Percentiles rank a stretch among this genome's conserved stretches.
Conservation (phyloP, 345 rosid genomes). For the Syzygium jambos region DNA sequence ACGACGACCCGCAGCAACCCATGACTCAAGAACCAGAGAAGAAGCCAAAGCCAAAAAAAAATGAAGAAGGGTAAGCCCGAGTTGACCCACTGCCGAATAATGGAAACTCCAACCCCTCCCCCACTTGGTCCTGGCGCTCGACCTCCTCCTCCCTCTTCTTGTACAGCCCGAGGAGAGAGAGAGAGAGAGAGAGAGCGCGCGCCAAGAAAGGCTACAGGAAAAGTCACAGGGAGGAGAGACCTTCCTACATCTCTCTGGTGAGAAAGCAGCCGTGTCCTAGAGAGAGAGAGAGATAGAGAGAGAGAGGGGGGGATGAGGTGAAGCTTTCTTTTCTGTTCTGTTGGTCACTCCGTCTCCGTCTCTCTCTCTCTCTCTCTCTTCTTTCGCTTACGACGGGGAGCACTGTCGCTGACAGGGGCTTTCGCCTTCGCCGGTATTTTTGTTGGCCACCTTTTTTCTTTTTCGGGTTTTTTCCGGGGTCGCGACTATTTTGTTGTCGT, state of each 20-base stretch:
- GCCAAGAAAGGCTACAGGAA: not conserved
- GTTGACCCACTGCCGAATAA: not conserved
- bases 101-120: not conserved
- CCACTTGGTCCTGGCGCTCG: not conserved
- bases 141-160: not conserved
- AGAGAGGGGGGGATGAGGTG: not conserved
- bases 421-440: not conserved
- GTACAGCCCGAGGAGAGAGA: not conserved
- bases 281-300: not conserved
- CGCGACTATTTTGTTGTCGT: not conserved
- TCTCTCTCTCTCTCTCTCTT: not conserved
- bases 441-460: not conserved
- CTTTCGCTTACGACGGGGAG: not conserved
- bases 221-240: not conserved
- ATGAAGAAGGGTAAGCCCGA: not conserved
- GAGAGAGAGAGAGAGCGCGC: not conserved
- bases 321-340: not conserved
- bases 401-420: not conserved
- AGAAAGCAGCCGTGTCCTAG: not conserved
- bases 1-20: constrained; percentile 62
- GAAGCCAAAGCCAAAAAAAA: no score
- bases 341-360: not conserved
- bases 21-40: constrained; percentile 10
- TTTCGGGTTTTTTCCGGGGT: not conserved
- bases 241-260: not conserved